Percentiles rank a stretch among this genome's conserved stretches.
These are phyloP conservation scores for Phytophthora pseudosyringae DNA, from an alignment of 352 stramenopile species.

Conservation along the genomic window DNA sequence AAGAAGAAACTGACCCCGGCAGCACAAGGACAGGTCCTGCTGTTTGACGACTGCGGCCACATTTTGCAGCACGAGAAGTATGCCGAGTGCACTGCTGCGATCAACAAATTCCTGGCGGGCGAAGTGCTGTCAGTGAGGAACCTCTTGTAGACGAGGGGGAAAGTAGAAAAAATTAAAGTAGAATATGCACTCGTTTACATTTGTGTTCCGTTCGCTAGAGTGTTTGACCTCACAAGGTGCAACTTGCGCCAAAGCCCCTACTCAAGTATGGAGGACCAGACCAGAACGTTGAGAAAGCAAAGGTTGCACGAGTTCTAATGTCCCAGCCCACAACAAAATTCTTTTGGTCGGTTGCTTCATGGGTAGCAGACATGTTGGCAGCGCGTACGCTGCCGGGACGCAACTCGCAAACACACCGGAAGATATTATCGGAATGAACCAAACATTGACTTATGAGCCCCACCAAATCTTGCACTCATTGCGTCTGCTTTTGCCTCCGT, in stretches of 20 bases:
- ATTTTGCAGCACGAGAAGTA: slow-evolving; percentile 74
- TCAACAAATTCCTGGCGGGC: slow-evolving; percentile 64
- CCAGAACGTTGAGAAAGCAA: too few species aligned
- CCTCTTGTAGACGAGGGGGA: slow-evolving; percentile 6
- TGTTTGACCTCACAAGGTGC: too few species aligned
- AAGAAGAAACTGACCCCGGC: slow-evolving; percentile 52
- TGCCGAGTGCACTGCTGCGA: slow-evolving; percentile 57
- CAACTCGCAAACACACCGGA: slow-evolving; percentile 69
- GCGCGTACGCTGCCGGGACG: slow-evolving; percentile 67
- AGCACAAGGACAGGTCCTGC: slow-evolving; percentile 43
- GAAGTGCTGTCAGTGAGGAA: slow-evolving; percentile 26
- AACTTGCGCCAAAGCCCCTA: too few species aligned
- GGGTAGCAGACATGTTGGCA: slow-evolving; percentile 66
- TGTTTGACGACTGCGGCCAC: slow-evolving; percentile 74
- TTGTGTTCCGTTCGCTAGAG: neutral
- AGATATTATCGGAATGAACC: slow-evolving; percentile 63
- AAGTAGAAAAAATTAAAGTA: slow-evolving; percentile 9
- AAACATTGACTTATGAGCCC: slow-evolving; percentile 44
- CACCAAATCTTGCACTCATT: slow-evolving; percentile 45
- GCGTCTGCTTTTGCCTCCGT: slow-evolving; percentile 43
- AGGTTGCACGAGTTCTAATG: slow-evolving; percentile 61
- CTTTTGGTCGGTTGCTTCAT: slow-evolving; percentile 80
- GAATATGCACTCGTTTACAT: slow-evolving; percentile 6
- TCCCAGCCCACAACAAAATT: slow-evolving; percentile 59
- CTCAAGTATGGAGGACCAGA: too few species aligned